Conservation (phyloP, 805 yeast genomes). For the Blastobotrys peoriensis region DNA sequence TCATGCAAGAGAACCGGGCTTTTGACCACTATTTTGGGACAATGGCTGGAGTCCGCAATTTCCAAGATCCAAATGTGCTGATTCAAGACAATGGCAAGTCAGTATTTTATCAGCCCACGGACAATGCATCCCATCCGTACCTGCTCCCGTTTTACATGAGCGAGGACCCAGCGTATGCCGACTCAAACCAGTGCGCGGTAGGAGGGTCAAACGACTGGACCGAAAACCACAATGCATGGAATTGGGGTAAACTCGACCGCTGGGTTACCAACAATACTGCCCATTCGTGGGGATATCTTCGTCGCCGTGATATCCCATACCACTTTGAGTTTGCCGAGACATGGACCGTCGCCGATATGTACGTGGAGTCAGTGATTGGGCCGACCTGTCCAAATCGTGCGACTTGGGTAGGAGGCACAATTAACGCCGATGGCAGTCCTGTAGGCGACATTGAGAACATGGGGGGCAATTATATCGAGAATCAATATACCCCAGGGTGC, state of each 20-base stretch:
- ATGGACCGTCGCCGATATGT: conserved; percentile 26
- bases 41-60: conserved; percentile 26
- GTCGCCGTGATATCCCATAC: conserved; percentile 22
- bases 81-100: conserved; percentile 8
- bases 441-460: conserved; percentile 15
- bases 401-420: conserved; percentile 22
- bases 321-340: conserved; percentile 23
- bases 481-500: conserved; percentile 20
- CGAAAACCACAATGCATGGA: conserved; percentile 23
- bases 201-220: conserved; percentile 27
- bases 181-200: conserved; percentile 20
- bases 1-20: conserved; percentile 28
- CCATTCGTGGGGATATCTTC: conserved; percentile 21
- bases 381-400: conserved; percentile 26
- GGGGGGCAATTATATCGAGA: conserved; percentile 25
- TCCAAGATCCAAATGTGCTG: conserved; percentile 24
- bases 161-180: conserved; percentile 16
- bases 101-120: conserved; percentile 20
- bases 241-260: conserved; percentile 19
- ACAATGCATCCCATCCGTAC: conserved; percentile 10
- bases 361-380: conserved; percentile 23
- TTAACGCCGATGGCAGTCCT: conserved; percentile 13
- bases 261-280: conserved; percentile 24
- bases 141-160: conserved; percentile 22
- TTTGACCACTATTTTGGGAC: conserved; percentile 25